Conservation (phyloP, 2,329 filamentous ascomycete species). For the Purpureocillium takamizusanense region DNA sequence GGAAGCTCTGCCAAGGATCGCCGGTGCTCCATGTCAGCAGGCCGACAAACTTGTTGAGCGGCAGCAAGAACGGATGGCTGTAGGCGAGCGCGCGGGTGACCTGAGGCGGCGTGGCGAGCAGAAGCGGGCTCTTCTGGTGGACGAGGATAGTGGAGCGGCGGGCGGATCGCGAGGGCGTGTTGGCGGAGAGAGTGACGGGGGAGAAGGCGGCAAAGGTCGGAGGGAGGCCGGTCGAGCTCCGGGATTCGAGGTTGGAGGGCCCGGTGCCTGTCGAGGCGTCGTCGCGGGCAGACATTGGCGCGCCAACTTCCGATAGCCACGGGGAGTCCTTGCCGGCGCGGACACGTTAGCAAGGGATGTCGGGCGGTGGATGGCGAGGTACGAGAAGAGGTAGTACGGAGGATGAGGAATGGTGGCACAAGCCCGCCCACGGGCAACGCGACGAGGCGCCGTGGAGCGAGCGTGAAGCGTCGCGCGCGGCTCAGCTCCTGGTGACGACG, state of each 20-base stretch:
- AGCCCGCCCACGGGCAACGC: no score
- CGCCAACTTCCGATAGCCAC: constrained; percentile 39
- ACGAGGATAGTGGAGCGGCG: constrained; percentile 88
- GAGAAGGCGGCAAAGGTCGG: constrained; percentile 88
- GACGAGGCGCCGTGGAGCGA: no score
- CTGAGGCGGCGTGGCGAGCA: constrained; percentile 88
- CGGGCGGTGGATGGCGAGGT: background rate
- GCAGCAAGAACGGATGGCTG: constrained; percentile 87
- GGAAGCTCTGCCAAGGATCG: constrained; percentile 95
- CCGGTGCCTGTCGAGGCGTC: constrained; percentile 23
- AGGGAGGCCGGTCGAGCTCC: constrained; percentile 30
- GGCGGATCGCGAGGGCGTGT: constrained; percentile 48
- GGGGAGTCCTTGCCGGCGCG: constrained; percentile 28
- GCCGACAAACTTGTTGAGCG: constrained; percentile 76
- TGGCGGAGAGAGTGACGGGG: constrained; percentile 65
- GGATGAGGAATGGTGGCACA: no score
- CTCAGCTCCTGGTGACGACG: background rate
- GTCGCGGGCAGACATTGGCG: constrained; percentile 29
- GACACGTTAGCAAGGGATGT: constrained; percentile 3
- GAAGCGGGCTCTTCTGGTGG: constrained; percentile 88
- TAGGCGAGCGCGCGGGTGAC: constrained; percentile 91
- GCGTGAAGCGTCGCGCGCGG: no score
- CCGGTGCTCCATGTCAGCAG: constrained; percentile 88
- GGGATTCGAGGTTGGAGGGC: constrained; percentile 21
- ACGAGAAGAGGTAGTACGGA: background rate